Evolutionary conservation across 306 rosid species (phyloP).

Genomic region (Geum urbanum): DNA sequence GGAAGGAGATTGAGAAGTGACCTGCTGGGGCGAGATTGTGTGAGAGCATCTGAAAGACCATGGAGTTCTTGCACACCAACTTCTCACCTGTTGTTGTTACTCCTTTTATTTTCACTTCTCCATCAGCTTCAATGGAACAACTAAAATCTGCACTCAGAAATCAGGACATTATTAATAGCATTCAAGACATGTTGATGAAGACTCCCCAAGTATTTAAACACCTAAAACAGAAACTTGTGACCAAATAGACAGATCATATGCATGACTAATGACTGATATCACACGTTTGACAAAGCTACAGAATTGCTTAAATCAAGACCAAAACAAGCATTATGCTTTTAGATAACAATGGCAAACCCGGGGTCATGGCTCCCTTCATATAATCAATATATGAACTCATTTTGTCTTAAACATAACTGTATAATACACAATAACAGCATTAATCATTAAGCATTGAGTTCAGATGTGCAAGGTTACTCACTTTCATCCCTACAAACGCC

Average conservation of each 20-base stretch:
- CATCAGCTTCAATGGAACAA: conserved; percentile 58
- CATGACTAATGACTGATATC: neutral
- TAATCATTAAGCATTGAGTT: conserved; percentile 1
- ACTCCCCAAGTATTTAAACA: conserved; percentile 3
- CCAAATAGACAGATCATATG: neutral
- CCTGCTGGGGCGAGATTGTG: conserved; percentile 78
- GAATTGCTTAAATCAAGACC: neutral
- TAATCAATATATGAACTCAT: neutral
- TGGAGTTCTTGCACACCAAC: conserved; percentile 53
- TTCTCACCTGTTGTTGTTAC: conserved; percentile 73
- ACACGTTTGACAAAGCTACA: neutral
- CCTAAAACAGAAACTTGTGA: neutral
- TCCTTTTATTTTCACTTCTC: conserved; percentile 54
- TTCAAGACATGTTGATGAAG: neutral
- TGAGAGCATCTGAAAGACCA: conserved; percentile 71
- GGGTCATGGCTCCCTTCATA: neutral
- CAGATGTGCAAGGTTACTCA: conserved; percentile 33
- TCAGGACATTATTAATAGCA: neutral
- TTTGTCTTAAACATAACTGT: too few species aligned
- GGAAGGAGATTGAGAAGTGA: conserved; percentile 60
- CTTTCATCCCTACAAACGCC: conserved; percentile 84
- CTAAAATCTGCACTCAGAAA: conserved; percentile 56
- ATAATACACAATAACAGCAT: neutral
- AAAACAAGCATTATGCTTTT: neutral
- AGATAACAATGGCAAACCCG: neutral